Conservation (phyloP, 805 yeast species). For the Nakazawaea anatomiae region DNA sequence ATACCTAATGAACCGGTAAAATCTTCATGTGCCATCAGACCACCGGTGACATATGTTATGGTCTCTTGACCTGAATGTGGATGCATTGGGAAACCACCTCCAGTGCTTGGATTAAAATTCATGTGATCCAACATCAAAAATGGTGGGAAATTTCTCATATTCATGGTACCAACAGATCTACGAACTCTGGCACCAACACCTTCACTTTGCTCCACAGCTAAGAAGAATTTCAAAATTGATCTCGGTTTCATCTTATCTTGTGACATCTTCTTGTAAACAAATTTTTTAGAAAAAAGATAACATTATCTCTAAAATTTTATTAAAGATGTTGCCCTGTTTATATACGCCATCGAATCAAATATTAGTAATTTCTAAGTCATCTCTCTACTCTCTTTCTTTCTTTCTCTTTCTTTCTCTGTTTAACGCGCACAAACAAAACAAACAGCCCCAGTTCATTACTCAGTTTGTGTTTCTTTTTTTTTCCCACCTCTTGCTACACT, state of each 20-base stretch:
- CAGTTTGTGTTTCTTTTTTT: too few relatives aligned
- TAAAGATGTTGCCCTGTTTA: neutral
- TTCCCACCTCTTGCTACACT: neutral
- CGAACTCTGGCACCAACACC: conserved; percentile 88
- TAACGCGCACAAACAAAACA: neutral
- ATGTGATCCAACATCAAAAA: conserved; percentile 81
- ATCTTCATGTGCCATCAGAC: conserved; percentile 76
- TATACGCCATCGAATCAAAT: neutral
- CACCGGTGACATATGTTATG: conserved; percentile 60
- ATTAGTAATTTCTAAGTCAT: conserved; percentile 10
- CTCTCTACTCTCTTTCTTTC: neutral
- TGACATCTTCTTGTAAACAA: neutral
- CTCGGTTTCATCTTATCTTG: conserved; percentile 22
- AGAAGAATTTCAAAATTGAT: conserved; percentile 42
- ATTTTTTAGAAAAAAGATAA: too few relatives aligned
- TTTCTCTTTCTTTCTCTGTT: neutral
- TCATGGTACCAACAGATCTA: conserved; percentile 67
- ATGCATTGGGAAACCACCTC: conserved; percentile 83
- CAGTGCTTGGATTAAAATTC: conserved; percentile 50
- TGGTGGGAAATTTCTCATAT: conserved; percentile 72
- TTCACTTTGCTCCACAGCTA: conserved; percentile 69
- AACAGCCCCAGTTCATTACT: neutral
- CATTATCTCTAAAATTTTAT: neutral
- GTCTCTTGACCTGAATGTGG: conserved; percentile 84
- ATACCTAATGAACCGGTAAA: conserved; percentile 82